These are phyloP conservation scores for Candida easanensis DNA, from an alignment of 805 yeast genomes.

Conservation along the genomic window DNA sequence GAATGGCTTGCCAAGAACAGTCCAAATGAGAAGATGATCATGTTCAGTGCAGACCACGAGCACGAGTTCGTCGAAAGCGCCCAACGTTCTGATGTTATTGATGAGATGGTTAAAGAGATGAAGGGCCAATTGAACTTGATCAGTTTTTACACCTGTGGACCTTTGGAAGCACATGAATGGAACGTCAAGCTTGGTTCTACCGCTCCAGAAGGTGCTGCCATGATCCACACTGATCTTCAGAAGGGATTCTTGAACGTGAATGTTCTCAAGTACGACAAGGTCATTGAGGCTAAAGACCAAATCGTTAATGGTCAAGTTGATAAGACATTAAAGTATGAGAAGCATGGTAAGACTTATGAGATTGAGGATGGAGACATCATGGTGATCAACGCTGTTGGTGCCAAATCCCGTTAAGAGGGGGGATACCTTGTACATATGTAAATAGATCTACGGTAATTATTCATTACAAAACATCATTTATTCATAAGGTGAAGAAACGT, in stretches of 20 bases:
- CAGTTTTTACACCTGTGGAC: constrained; percentile 86
- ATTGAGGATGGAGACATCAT: constrained; percentile 86
- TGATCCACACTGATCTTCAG: constrained; percentile 82
- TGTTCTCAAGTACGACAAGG: constrained; percentile 65
- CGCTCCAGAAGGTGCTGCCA: constrained; percentile 90
- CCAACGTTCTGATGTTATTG: constrained; percentile 52
- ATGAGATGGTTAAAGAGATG: constrained; percentile 63
- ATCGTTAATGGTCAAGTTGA: constrained; percentile 30
- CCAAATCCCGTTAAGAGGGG: constrained; percentile 44
- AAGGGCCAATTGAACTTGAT: constrained; percentile 66
- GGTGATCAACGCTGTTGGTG: constrained; percentile 69
- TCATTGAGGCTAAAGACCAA: constrained; percentile 28
- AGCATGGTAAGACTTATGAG: constrained; percentile 73
- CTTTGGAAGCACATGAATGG: constrained; percentile 86
- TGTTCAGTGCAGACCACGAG: constrained; percentile 62
- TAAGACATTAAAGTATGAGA: constrained; percentile 30
- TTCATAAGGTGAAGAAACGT: not conserved
- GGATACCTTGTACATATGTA: constrained; percentile 4
- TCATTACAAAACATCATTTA: not conserved
- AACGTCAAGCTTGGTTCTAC: constrained; percentile 69
- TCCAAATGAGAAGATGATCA: constrained; percentile 65
- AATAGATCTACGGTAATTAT: not conserved
- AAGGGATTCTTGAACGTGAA: constrained; percentile 79
- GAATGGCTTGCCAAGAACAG: constrained; percentile 68
- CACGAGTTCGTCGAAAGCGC: constrained; percentile 27